Conservation (phyloP, 2,329 filamentous ascomycete genomes). For the Graphiopsis chlorocephala region DNA sequence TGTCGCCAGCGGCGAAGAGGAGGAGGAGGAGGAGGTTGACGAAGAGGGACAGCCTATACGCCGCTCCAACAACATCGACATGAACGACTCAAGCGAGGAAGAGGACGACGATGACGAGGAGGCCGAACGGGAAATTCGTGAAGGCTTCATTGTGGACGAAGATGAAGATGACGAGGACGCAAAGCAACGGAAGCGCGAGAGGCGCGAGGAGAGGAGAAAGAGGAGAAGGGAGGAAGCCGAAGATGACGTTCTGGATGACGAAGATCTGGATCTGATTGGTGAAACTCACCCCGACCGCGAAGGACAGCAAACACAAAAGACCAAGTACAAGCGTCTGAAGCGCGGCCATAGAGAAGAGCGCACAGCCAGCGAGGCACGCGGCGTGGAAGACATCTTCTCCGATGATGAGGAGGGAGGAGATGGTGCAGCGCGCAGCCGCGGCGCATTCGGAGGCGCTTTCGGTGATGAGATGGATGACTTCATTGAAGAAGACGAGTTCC, state of each 20-base stretch:
- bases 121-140: conserved; percentile 71
- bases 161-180: conserved; percentile 72
- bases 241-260: conserved; percentile 82
- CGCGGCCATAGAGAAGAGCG: conserved; percentile 78
- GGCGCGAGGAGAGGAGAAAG: conserved; percentile 66
- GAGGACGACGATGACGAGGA: conserved; percentile 85
- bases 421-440: conserved; percentile 44
- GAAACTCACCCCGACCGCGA: conserved; percentile 72
- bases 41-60: conserved; percentile 53
- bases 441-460: conserved; percentile 45
- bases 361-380: conserved; percentile 60
- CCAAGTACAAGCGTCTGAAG: conserved; percentile 95
- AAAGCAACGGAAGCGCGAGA: conserved; percentile 60
- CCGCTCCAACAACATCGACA: conserved; percentile 42
- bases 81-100: conserved; percentile 87
- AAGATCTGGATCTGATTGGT: conserved; percentile 92
- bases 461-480: conserved; percentile 86
- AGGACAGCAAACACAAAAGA: conserved; percentile 65
- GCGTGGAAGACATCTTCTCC: conserved; percentile 89
- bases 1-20: conserved; percentile 72
- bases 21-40: conserved; percentile 80
- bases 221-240: conserved; percentile 75
- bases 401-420: conserved; percentile 77
- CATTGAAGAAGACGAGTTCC: conserved; percentile 92
- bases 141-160: conserved; percentile 95